Conservation (phyloP, 352 stramenopile genomes). For the Stramenopiles sp. region DNA sequence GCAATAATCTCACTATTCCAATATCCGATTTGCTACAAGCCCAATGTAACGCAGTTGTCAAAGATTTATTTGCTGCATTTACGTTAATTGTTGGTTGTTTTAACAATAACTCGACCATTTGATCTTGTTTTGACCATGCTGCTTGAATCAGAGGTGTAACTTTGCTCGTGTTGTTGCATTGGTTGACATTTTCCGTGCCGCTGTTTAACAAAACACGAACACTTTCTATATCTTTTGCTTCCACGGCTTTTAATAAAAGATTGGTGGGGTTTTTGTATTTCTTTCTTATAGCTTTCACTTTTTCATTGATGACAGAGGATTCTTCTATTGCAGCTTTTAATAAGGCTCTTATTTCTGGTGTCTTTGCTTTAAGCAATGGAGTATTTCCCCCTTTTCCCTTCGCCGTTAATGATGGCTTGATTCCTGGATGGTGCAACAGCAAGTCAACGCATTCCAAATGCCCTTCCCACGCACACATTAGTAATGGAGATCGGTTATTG, state of each 20-base stretch:
- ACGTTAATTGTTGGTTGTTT: background rate
- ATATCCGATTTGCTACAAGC: background rate
- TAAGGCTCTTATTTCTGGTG: background rate
- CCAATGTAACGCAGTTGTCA: background rate
- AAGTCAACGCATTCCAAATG: background rate
- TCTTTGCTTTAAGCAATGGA: background rate
- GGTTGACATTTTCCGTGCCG: background rate
- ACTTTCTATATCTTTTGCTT: background rate
- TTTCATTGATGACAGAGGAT: background rate
- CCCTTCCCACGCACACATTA: background rate
- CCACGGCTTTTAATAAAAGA: background rate
- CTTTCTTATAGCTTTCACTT: background rate
- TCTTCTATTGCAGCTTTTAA: background rate
- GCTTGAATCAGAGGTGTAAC: background rate
- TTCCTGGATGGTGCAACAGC: background rate
- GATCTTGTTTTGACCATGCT: background rate
- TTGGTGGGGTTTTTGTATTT: background rate
- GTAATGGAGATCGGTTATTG: background rate
- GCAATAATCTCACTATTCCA: background rate
- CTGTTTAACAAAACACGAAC: background rate
- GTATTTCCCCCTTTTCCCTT: background rate
- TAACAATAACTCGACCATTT: background rate
- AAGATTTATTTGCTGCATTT: background rate
- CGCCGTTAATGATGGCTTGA: background rate
- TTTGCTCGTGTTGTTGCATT: background rate